Evolutionary conservation across 2,329 filamentous ascomycete species (phyloP).

Genomic region (Hysterium pulicare): DNA sequence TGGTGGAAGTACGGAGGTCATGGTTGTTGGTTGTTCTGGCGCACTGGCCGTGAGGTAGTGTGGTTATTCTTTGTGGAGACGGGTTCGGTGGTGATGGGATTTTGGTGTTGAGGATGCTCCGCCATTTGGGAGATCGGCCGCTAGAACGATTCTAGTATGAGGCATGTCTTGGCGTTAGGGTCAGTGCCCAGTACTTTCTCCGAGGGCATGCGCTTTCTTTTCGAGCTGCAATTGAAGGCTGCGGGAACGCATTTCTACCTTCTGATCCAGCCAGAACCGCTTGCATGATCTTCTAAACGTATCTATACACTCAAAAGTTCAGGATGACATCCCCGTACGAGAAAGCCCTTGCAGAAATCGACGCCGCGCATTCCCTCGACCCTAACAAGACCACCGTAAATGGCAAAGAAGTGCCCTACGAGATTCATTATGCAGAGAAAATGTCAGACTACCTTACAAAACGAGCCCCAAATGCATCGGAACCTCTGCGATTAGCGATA

Average conservation of each 20-base stretch:
- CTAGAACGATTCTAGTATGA: too few relatives aligned
- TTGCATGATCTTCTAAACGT: too few relatives aligned
- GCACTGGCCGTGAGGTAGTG: neutral
- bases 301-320: too few relatives aligned
- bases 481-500: constrained; percentile 69
- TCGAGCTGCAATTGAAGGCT: neutral
- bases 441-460: constrained; percentile 71
- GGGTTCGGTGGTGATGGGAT: neutral
- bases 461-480: constrained; percentile 60
- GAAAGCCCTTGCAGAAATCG: constrained; percentile 64
- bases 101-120: neutral
- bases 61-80: neutral
- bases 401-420: constrained; percentile 59
- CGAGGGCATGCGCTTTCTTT: neutral
- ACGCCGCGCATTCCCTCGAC: constrained; percentile 67
- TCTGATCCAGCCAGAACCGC: too few relatives aligned
- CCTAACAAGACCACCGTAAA: constrained; percentile 54
- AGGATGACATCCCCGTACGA: constrained; percentile 25
- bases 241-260: too few relatives aligned
- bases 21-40: neutral
- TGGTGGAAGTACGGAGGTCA: neutral
- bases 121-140: too few relatives aligned
- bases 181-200: neutral
- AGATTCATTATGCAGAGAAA: constrained; percentile 76
- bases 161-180: neutral